Evolutionary conservation across 164 flowering plant genomes (phyloP).

Genomic region (Aristolochia fimbriata): DNA sequence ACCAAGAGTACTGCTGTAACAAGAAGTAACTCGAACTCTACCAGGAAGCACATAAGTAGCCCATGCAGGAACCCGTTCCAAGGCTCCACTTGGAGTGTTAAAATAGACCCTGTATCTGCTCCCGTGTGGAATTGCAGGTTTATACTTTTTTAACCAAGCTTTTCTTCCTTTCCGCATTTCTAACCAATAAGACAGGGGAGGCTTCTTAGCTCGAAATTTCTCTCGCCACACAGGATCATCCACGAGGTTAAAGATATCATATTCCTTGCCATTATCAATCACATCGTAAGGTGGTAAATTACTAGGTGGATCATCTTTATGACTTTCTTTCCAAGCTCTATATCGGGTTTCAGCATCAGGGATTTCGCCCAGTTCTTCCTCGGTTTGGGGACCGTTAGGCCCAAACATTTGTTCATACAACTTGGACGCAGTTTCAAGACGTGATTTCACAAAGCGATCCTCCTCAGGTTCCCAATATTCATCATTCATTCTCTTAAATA

Average conservation of each 20-base stretch:
- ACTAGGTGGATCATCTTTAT: constrained; percentile 77
- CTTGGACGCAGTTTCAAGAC: constrained; percentile 64
- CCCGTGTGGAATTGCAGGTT: constrained; percentile 80
- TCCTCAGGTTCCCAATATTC: constrained; percentile 99
- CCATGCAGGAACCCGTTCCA: constrained; percentile 97
- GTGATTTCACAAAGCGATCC: constrained; percentile 52
- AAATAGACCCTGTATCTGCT: constrained; percentile 91
- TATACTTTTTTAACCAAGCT: constrained; percentile 88
- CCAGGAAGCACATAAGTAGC: constrained; percentile 96
- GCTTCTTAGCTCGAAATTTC: constrained; percentile 57
- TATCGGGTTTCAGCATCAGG: constrained; percentile 86
- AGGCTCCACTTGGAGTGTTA: constrained; percentile 82
- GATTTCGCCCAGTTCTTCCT: constrained; percentile 74
- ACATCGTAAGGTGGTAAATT: constrained; percentile 64
- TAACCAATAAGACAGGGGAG: constrained; percentile 82
- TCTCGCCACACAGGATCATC: constrained; percentile 54
- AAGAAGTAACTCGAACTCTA: constrained; percentile 9
- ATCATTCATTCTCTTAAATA: constrained; percentile 59
- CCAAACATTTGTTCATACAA: constrained; percentile 90
- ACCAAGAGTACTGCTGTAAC: not conserved
- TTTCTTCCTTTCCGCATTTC: constrained; percentile 93
- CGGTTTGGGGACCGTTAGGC: constrained; percentile 89
- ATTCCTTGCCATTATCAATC: constrained; percentile 65
- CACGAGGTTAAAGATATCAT: constrained; percentile 53
- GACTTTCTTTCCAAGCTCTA: constrained; percentile 74